Evolutionary conservation across 2,329 filamentous ascomycete genomes (phyloP).

Genomic region (Meredithiella fracta): DNA sequence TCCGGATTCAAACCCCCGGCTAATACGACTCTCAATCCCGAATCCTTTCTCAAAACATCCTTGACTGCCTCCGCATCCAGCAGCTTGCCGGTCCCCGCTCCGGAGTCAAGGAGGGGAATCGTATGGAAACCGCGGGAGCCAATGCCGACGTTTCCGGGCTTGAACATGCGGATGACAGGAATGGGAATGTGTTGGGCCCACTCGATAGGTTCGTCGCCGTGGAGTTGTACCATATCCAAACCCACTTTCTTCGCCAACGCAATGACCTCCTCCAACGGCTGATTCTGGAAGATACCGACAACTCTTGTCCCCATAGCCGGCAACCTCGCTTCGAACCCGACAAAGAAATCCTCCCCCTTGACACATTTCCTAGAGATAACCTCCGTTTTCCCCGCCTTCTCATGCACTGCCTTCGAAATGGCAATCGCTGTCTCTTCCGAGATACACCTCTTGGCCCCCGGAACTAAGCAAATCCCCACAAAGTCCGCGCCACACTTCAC

Average conservation of each 20-base stretch:
- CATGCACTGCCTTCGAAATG: constrained; percentile 65
- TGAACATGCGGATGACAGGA: constrained; percentile 76
- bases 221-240: constrained; percentile 82
- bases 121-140: constrained; percentile 65
- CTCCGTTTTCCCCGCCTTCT: neutral
- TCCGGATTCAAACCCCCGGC: constrained; percentile 71
- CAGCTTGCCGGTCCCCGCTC: constrained; percentile 64
- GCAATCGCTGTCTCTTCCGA: constrained; percentile 59
- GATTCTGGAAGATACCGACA: constrained; percentile 88
- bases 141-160: constrained; percentile 56
- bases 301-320: constrained; percentile 50
- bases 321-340: constrained; percentile 30
- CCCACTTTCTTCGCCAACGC: constrained; percentile 57
- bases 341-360: constrained; percentile 54
- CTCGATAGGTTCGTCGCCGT: constrained; percentile 81
- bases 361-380: constrained; percentile 19
- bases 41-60: constrained; percentile 46
- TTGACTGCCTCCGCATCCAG: constrained; percentile 58
- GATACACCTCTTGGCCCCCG: constrained; percentile 65
- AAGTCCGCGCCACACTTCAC: constrained; percentile 79
- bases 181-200: constrained; percentile 84
- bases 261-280: constrained; percentile 68
- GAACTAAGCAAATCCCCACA: constrained; percentile 81
- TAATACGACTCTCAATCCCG: constrained; percentile 57
- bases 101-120: constrained; percentile 73